phyloP scores from a whole-genome alignment of 257 asterid genomes.

The Echites panduratus region DNA sequence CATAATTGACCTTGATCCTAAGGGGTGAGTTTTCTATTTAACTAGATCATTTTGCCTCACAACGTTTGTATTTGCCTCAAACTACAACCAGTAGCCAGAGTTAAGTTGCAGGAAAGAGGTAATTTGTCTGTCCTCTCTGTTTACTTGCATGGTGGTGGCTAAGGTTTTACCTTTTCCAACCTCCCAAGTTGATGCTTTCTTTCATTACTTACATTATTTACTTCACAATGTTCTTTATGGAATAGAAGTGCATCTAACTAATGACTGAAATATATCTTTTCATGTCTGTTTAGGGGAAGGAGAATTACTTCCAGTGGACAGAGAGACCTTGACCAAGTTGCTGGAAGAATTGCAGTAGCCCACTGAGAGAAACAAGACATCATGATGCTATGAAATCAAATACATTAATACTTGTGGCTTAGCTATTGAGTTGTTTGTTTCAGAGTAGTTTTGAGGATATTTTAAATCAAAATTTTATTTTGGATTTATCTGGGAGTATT shows the following conservation, averaged over 20 bases:
- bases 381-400: not conserved
- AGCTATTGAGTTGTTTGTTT: slow-evolving; percentile 11
- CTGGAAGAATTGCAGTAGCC: slow-evolving; percentile 66
- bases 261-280: not conserved
- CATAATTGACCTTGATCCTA: slow-evolving; percentile 64
- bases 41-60: not conserved
- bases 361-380: not conserved
- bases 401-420: slow-evolving; percentile 2
- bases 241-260: not conserved
- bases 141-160: not conserved
- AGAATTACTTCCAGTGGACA: slow-evolving; percentile 82
- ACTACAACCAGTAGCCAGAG: not conserved
- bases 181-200: not conserved
- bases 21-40: slow-evolving; percentile 50
- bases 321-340: slow-evolving; percentile 90
- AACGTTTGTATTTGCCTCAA: not conserved
- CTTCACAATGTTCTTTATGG: not conserved
- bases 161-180: not conserved
- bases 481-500: not conserved
- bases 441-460: slow-evolving; percentile 15
- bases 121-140: not conserved
- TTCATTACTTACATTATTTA: not conserved
- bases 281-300: slow-evolving; percentile 53
- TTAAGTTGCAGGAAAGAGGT: not conserved
- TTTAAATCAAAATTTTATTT: not conserved